Conservation (phyloP, 768 basidiomycete species). For the Hebeloma cylindrosporum region DNA sequence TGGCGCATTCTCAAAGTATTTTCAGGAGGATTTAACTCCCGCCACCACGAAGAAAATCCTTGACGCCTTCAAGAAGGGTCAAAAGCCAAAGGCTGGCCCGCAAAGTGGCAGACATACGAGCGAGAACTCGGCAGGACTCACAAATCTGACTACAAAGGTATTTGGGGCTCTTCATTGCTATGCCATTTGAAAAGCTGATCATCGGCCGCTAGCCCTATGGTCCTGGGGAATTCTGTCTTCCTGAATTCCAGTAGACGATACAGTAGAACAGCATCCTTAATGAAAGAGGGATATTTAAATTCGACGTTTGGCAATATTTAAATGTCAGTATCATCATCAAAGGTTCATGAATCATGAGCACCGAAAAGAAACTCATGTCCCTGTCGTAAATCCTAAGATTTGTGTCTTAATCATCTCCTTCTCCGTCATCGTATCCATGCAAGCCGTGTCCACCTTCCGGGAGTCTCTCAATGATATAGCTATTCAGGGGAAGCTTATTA, state of each 20-base stretch:
- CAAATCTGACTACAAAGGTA: constrained; percentile 75
- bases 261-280: too few species aligned
- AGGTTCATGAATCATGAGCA: not conserved
- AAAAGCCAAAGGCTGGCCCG: constrained; percentile 91
- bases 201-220: constrained; percentile 73
- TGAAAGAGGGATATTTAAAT: too few species aligned
- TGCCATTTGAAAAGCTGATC: constrained; percentile 11
- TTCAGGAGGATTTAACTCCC: constrained; percentile 81
- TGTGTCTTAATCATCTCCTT: constrained; percentile 69
- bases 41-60: constrained; percentile 77
- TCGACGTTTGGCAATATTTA: too few species aligned
- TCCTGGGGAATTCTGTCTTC: constrained; percentile 84
- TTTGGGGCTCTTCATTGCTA: constrained; percentile 14
- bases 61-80: constrained; percentile 75
- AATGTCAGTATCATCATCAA: not conserved
- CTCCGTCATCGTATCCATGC: constrained; percentile 75
- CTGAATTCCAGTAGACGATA: constrained; percentile 79
- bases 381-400: too few species aligned
- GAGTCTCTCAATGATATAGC: constrained; percentile 68
- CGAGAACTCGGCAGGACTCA: constrained; percentile 92
- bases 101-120: constrained; percentile 85
- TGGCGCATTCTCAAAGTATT: constrained; percentile 12
- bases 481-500: constrained; percentile 29
- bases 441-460: constrained; percentile 75
- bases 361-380: constrained; percentile 11